These are phyloP conservation scores for Trichoderma breve DNA, from an alignment of 2,329 filamentous ascomycete species.

Conservation along the genomic window DNA sequence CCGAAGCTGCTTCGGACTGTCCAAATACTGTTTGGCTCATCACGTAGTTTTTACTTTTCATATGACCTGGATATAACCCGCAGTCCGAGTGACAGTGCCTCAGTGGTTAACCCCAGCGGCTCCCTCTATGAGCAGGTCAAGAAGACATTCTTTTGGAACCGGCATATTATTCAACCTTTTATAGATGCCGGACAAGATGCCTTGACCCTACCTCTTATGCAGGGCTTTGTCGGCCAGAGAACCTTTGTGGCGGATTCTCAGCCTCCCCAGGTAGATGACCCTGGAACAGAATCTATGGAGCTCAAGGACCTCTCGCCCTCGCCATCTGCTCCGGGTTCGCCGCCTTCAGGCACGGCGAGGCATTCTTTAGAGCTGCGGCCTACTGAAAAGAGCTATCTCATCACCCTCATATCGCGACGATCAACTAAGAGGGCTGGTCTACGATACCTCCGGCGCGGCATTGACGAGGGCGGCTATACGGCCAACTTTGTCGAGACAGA, in stretches of 20 bases:
- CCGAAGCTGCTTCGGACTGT: constrained; percentile 83
- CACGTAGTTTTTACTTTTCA: constrained; percentile 87
- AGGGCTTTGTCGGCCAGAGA: constrained; percentile 89
- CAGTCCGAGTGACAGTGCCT: constrained; percentile 44
- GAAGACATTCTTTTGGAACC: constrained; percentile 88
- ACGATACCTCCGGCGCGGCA: constrained; percentile 83
- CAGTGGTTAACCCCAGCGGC: constrained; percentile 25
- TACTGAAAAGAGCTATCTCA: constrained; percentile 61
- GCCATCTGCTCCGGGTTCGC: constrained; percentile 27
- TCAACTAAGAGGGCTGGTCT: constrained; percentile 84
- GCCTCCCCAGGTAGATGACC: constrained; percentile 54
- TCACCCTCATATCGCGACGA: constrained; percentile 90
- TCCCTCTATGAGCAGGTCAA: constrained; percentile 74
- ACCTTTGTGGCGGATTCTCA: constrained; percentile 70
- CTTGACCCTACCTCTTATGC: constrained; percentile 78
- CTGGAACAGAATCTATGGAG: constrained; percentile 46
- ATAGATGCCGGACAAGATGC: constrained; percentile 68
- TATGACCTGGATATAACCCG: constrained; percentile 92
- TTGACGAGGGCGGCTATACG: constrained; percentile 83
- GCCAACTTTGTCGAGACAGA: constrained; percentile 95
- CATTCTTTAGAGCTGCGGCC: constrained; percentile 43
- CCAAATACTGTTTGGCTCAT: constrained; percentile 78
- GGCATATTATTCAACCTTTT: constrained; percentile 69
- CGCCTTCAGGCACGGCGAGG: constrained; percentile 27
- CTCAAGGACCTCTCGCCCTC: constrained; percentile 39